Base-by-base conservation (phyloP, 2,329 filamentous ascomycete species). In the Sporothrix sp. region DNA sequence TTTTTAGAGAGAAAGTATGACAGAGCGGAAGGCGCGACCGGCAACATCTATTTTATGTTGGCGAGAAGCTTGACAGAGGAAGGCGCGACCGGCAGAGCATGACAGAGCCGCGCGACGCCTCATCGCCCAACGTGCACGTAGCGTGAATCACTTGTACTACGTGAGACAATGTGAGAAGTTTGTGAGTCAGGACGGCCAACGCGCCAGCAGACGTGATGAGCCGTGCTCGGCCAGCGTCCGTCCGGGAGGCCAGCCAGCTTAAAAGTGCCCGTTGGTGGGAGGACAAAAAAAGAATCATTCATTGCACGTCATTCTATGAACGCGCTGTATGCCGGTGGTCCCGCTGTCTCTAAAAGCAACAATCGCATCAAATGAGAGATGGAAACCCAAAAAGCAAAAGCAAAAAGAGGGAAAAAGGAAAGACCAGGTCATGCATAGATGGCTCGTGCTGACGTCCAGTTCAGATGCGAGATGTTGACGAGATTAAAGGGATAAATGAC, bases 141-240 rank as follows among this genome's bases (percentile, higher is more conserved):
- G n/a, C n/a, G n/a, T n/a, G n/a, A n/a, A n/a, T n/a, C n/a, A n/a
- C n/a, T n/a, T n/a, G n/a, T n/a, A n/a, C n/a, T n/a, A n/a, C n/a
- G n/a, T n/a, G n/a, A n/a, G n/a, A n/a, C n/a, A n/a, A n/a, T n/a
- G n/a, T n/a, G n/a, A n/a, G n/a, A n/a, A n/a, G n/a, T n/a, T n/a
- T n/a, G n/a, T n/a, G n/a, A n/a, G n/a, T n/a, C n/a, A n/a, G n/a
- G n/a, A n/a, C n/a, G n/a, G n/a, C n/a, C n/a, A n/a, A n/a, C n/a
- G n/a, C n/a, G n/a, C n/a, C n/a, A n/a, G n/a, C n/a, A n/a, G n/a
- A n/a, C n/a, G n/a, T n/a, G n/a, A n/a, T n/a, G n/a, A n/a, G 66
- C 73, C 33, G 68, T 74, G 63, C 76, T 73, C 13, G 73, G 71
- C 18, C 66, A 68, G 52, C 84, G 81, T 61, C 62, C 51, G 6